Base-by-base conservation (phyloP, 208 protist species). In the Wallacemonas sp. region DNA sequence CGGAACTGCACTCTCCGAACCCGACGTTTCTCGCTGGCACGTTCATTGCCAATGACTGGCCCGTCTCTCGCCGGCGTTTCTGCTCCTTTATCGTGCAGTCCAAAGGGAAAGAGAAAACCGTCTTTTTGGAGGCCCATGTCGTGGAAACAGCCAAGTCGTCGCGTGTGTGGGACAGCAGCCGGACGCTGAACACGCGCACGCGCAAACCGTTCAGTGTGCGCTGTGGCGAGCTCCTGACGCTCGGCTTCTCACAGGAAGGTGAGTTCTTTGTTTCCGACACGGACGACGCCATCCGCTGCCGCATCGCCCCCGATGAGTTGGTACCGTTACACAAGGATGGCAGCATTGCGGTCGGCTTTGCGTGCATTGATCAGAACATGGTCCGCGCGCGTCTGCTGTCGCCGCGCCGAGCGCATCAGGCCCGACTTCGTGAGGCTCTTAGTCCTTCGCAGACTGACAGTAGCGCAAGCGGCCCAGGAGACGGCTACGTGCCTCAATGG, bases 261-360 rank as follows among this genome's bases (percentile, higher is more conserved):
- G 89, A 95, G 57, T 90, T 95, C 74, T 81, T 93, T 48, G 67
- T 95, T 16, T 89, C 77, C 49, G 89, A 93, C 57, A 77, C 71
- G 9, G 85, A 93, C 30, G 83, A 95, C 71, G 81, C 79, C 27
- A 74, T 93, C 23, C 81, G 86, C 2, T 95, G 86, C 68, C 72
- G 80, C 52, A 65, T 95, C 33, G 55, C 73, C 1, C 69, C 68
- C 19, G 72, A 77, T 1, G 81, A 92, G 62, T 58, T 87, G 46
- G 21, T 39, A 23, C 56, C 66, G 46, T 62, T 49, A 1, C 34
- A 41, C 21, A 43, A 73, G 70, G 23, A 58, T 43, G 21, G 34
- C 68, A 36, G 16, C n/a, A 55, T 33, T 63, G 30, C 27, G 16
- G 73, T 89, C 24, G 83, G 83, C 36, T 89, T 89, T 68, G 70